These are phyloP conservation scores for Diaporthe sp. DNA, from an alignment of 2,329 filamentous ascomycete species.

Conservation along the genomic window DNA sequence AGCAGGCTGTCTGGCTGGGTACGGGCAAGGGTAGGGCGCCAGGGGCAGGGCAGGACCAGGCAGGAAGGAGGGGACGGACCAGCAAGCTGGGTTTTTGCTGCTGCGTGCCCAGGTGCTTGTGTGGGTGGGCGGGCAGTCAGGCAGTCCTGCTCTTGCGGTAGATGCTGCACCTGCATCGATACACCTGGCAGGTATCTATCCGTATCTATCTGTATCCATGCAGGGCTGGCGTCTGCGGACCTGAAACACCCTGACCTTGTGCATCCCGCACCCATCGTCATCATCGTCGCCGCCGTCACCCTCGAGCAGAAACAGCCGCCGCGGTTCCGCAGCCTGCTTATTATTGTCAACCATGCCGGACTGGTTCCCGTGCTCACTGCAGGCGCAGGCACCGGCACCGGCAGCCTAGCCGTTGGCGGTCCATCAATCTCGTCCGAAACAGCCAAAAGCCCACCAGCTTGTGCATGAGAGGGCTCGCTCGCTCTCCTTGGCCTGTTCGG, in stretches of 20 bases:
- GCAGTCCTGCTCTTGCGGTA: neutral
- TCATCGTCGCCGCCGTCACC: constrained; percentile 13
- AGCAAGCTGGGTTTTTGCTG: constrained; percentile 26
- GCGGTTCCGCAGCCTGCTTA: neutral
- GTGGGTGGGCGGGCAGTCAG: neutral
- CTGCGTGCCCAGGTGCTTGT: neutral
- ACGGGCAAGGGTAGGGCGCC: neutral
- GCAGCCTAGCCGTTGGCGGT: neutral
- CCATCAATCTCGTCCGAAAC: constrained; percentile 17
- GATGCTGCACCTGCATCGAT: neutral
- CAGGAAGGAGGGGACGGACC: constrained; percentile 30
- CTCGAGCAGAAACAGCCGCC: neutral
- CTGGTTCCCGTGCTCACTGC: neutral
- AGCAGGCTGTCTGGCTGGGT: constrained; percentile 6
- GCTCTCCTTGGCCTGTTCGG: neutral
- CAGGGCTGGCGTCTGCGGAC: constrained; percentile 23
- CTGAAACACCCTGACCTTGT: constrained; percentile 28
- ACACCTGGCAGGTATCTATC: neutral
- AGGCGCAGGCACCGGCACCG: neutral
- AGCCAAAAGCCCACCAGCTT: neutral
- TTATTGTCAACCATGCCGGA: neutral
- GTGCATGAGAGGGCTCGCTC: neutral
- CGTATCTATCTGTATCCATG: constrained; percentile 12
- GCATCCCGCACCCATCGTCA: constrained; percentile 13
- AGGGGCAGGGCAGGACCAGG: constrained; percentile 11